A percentile compares a stretch with the other conserved stretches of the same genome.
Conservation (phyloP, 441 rosid species). For the Eruca vesicaria region DNA sequence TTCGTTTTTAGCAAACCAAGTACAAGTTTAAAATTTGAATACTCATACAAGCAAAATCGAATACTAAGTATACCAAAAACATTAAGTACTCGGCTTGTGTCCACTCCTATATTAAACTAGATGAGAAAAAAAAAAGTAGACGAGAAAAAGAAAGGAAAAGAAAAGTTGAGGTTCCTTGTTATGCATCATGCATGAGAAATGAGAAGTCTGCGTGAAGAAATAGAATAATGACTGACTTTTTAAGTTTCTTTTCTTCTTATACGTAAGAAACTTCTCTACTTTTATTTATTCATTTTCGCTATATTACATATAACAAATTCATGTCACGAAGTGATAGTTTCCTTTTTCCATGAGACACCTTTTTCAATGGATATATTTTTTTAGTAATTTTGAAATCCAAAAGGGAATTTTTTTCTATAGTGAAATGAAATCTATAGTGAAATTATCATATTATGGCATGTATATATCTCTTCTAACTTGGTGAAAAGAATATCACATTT, state of each 20-base stretch:
- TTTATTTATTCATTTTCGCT: not conserved
- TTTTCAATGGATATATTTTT: not conserved
- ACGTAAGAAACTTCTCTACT: not conserved
- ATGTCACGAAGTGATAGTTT: not conserved
- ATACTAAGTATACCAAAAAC: too few relatives aligned
- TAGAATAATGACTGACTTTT: slow-evolving; percentile 39
- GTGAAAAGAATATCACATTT: not conserved
- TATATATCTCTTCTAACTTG: not conserved
- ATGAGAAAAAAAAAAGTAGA: too few relatives aligned
- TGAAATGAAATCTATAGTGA: not conserved
- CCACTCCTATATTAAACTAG: too few relatives aligned
- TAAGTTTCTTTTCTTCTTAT: slow-evolving; percentile 10
- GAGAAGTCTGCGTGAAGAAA: slow-evolving; percentile 66
- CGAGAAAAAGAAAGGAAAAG: not conserved
- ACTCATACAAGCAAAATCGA: too few relatives aligned
- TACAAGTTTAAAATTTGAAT: too few relatives aligned
- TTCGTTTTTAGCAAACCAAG: too few relatives aligned
- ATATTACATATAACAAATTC: not conserved
- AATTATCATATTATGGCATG: not conserved
- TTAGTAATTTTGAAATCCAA: not conserved
- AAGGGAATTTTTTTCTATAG: too few relatives aligned
- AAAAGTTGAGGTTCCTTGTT: slow-evolving; percentile 25
- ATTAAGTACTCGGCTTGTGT: too few relatives aligned
- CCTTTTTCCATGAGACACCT: not conserved
- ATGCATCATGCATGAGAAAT: too few relatives aligned